A percentile compares a stretch with the other conserved stretches of the same genome.
Conservation (phyloP, 768 basidiomycete genomes). For the Boletus barrowsii region DNA sequence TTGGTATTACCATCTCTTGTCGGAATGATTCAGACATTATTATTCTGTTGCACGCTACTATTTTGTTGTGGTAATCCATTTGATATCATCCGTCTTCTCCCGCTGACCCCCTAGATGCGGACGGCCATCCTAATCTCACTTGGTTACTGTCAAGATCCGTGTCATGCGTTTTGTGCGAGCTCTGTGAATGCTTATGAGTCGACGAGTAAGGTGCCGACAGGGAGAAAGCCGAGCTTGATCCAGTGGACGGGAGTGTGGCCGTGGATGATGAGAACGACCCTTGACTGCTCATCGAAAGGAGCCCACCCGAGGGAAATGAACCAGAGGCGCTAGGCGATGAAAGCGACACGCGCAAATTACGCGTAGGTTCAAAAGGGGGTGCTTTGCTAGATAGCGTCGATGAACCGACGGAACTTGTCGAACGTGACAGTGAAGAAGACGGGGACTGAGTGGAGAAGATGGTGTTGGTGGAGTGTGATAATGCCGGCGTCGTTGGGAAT, state of each 20-base stretch:
- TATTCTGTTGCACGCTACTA: neutral
- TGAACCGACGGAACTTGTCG: constrained; percentile 26
- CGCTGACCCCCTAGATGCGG: constrained; percentile 11
- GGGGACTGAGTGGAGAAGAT: constrained; percentile 18
- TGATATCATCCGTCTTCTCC: constrained; percentile 17
- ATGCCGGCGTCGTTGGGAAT: constrained; percentile 6
- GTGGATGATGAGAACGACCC: constrained; percentile 20
- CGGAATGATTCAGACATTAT: neutral
- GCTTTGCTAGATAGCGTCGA: constrained; percentile 54
- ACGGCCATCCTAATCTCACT: constrained; percentile 9
- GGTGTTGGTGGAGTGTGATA: constrained; percentile 16
- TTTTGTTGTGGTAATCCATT: constrained; percentile 4
- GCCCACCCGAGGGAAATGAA: constrained; percentile 8
- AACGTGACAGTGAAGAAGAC: constrained; percentile 26
- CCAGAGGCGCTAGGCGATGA: constrained; percentile 19
- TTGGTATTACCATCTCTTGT: neutral
- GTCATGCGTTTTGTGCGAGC: constrained; percentile 7
- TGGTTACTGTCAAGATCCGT: constrained; percentile 4
- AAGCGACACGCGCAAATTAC: constrained; percentile 24
- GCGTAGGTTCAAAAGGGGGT: constrained; percentile 51
- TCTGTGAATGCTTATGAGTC: constrained; percentile 9
- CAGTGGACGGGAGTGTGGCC: constrained; percentile 5
- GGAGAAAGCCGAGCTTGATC: constrained; percentile 11
- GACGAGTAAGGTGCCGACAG: constrained; percentile 15
- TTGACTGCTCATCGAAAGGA: constrained; percentile 12